Conservation (phyloP, 106 monocot genomes). For the Acorus calamus region DNA sequence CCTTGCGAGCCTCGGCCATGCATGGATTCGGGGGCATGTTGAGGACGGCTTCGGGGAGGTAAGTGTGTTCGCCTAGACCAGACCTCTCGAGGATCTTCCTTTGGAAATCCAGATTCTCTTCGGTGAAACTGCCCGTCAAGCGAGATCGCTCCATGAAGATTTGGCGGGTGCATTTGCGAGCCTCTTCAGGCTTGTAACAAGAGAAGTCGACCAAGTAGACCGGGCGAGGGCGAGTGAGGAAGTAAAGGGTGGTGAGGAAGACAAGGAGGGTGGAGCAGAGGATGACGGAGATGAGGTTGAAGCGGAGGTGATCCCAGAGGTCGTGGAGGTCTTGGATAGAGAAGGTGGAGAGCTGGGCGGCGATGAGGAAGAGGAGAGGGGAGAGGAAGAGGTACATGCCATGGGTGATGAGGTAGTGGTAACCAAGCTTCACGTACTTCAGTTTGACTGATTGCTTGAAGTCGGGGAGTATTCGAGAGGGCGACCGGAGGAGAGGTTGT, state of each 20-base stretch:
- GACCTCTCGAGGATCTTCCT: conserved; percentile 64
- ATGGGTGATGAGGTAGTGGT: conserved; percentile 59
- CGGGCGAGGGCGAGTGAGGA: conserved; percentile 36
- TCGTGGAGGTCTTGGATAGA: conserved; percentile 22
- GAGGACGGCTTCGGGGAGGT: conserved; percentile 48
- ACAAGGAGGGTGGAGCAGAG: conserved; percentile 43
- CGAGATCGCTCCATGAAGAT: conserved; percentile 33
- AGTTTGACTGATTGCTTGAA: conserved; percentile 64
- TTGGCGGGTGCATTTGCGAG: conserved; percentile 26
- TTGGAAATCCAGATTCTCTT: conserved; percentile 56
- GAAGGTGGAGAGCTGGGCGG: conserved; percentile 42
- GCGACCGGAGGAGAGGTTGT: neutral
- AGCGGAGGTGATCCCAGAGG: conserved; percentile 40
- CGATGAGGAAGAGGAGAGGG: conserved; percentile 22
- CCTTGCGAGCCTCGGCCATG: conserved; percentile 54
- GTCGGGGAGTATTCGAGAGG: conserved; percentile 26
- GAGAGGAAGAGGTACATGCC: conserved; percentile 39
- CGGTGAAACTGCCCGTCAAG: conserved; percentile 26
- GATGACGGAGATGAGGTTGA: conserved; percentile 51
- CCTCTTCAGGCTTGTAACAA: conserved; percentile 45
- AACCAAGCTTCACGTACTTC: conserved; percentile 64
- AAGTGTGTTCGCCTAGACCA: conserved; percentile 54
- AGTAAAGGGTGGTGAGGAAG: conserved; percentile 49
- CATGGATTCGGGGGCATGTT: conserved; percentile 43
- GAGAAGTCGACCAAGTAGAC: conserved; percentile 63